Conservation (phyloP, 805 yeast genomes). For the Teunomyces stri region DNA sequence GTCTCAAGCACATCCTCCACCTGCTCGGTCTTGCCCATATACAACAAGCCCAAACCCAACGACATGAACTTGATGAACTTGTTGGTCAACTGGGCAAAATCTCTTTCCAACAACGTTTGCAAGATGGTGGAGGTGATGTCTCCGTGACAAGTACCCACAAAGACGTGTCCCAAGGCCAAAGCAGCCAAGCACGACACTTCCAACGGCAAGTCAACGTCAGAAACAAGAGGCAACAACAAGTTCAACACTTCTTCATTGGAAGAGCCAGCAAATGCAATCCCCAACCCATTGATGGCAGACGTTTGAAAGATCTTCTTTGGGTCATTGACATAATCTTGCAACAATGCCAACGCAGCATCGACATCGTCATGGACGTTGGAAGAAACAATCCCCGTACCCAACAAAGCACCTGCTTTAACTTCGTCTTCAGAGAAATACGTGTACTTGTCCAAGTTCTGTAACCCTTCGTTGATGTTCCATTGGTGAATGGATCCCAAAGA, state of each 20-base stretch:
- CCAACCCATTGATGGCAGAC: constrained; percentile 86
- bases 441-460: constrained; percentile 85
- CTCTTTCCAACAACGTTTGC: constrained; percentile 86
- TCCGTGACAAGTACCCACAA: constrained; percentile 94
- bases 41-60: constrained; percentile 85
- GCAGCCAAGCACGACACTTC: constrained; percentile 87
- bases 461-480: constrained; percentile 89
- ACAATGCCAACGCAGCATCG: constrained; percentile 83
- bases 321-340: constrained; percentile 78
- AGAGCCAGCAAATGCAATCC: constrained; percentile 93
- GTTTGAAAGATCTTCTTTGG: constrained; percentile 62
- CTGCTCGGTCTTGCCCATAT: constrained; percentile 91
- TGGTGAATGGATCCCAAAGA: constrained; percentile 84
- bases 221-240: constrained; percentile 75
- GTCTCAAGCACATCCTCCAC: constrained; percentile 93
- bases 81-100: constrained; percentile 68
- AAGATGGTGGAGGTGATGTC: constrained; percentile 90
- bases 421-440: constrained; percentile 82
- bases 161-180: constrained; percentile 87
- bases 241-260: constrained; percentile 80
- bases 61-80: constrained; percentile 91
- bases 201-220: constrained; percentile 69
- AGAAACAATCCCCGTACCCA: constrained; percentile 92
- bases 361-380: constrained; percentile 94
- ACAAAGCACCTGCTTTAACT: constrained; percentile 91